Percentiles rank a stretch among this genome's conserved stretches.
These are phyloP conservation scores for Exophiala mesophila DNA, from an alignment of 2,329 filamentous ascomycete species.

Conservation along the genomic window DNA sequence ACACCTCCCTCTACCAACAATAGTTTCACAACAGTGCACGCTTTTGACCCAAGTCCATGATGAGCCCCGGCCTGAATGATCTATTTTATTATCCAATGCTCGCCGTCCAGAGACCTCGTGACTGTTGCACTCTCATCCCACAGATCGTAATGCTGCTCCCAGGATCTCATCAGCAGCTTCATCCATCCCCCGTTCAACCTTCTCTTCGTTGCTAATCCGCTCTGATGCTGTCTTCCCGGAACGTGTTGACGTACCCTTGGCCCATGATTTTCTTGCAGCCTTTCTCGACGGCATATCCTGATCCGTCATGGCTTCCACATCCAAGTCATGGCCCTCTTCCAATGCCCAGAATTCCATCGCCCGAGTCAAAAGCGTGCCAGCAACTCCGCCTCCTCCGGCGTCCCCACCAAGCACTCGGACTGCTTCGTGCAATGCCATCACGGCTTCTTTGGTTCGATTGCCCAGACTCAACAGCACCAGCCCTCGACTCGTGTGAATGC, in stretches of 20 bases:
- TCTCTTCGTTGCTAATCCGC: slow-evolving; percentile 14
- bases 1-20: too few species aligned
- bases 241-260: slow-evolving; percentile 8
- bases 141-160: slow-evolving; percentile 31
- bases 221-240: neutral
- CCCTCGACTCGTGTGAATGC: slow-evolving; percentile 55
- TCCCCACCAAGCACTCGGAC: slow-evolving; percentile 46
- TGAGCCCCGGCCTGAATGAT: too few species aligned
- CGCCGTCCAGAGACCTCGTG: too few species aligned
- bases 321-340: slow-evolving; percentile 32
- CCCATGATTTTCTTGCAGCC: slow-evolving; percentile 8
- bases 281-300: slow-evolving; percentile 5
- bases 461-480: slow-evolving; percentile 72
- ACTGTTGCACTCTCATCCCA: too few species aligned
- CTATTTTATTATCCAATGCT: too few species aligned
- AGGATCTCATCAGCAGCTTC: slow-evolving; percentile 40
- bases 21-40: too few species aligned
- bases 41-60: too few species aligned
- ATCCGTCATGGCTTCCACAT: slow-evolving; percentile 8
- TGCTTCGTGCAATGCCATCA: slow-evolving; percentile 72
- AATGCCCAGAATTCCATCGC: slow-evolving; percentile 44
- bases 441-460: slow-evolving; percentile 69
- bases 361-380: slow-evolving; percentile 41
- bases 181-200: slow-evolving; percentile 31
- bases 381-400: slow-evolving; percentile 44